Evolutionary conservation across 495 filamentous ascomycete species (phyloP), one percentile per base, ranked within the genome.

Genomic region (Xanthoparmelia taractica): DNA sequence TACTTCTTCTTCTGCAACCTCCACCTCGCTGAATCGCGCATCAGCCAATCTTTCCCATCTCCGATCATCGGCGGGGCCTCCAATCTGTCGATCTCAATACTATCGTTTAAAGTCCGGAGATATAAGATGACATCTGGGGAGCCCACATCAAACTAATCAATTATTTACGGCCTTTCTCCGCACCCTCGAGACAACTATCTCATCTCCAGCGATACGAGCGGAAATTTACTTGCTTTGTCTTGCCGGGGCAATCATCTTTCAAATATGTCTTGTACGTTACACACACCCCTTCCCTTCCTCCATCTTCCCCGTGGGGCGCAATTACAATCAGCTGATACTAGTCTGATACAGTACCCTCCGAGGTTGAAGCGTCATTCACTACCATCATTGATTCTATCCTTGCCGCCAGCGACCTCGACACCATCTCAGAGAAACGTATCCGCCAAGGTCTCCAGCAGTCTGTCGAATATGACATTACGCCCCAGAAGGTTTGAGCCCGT

Each of bases 341-440:
- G 12, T 43, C 23, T 38, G 29, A 20, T 29, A 34, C 73, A 92
- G 89, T 92, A 65, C 81, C 85, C n/a, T 69, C 81, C 57, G 86
- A 88, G 63, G 78, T 84, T 67, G 79, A 82, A 74, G 78, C 80
- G 40, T 77, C 85, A 63, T 97, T 91, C 75, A 85, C 83, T 56
- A 82, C 82, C 67, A 88, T 97, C 76, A 97, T 98, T 73, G 94
- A 98, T 72, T 82, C 77, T n/a, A 96, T 98, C 67, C 80, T 98
- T 29, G 82, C 81, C 18, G 80, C 80, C 34, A 89, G 89, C 65
- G 91, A 98, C 68, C 83, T 98, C 50, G 83, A 87, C 61, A 96
- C 91, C 40, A 87, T 98, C 64, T 95, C 94, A 33, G 88, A 91
- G 66, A 97, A 97, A 77, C 85, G 87, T 72, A 90, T 97, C 69